Conservation (phyloP, 495 filamentous ascomycete species). For the Schizothecium vesticola region DNA sequence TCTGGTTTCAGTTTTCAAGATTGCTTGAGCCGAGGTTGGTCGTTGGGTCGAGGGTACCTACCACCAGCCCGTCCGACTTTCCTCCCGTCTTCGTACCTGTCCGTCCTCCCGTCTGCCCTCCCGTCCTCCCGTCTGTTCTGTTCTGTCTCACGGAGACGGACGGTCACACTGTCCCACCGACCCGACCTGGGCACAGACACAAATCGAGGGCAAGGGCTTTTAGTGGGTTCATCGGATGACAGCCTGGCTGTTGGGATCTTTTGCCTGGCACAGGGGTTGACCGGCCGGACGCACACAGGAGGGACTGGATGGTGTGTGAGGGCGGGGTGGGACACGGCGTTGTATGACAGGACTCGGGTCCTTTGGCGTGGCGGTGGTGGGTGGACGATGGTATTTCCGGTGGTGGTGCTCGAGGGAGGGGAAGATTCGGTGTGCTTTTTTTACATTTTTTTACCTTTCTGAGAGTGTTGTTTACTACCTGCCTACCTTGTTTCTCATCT, state of each 20-base stretch:
- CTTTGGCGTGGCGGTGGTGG: not conserved
- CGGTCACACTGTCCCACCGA: not conserved
- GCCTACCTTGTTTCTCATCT: not conserved
- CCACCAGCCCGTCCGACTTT: too few species aligned
- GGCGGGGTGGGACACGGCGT: too few species aligned
- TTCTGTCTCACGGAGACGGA: not conserved
- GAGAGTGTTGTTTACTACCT: not conserved
- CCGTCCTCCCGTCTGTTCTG: too few species aligned
- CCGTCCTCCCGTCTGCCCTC: too few species aligned
- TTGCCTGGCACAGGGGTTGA: not conserved
- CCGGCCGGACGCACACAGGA: not conserved
- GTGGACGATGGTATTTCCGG: not conserved
- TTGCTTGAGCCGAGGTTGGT: not conserved
- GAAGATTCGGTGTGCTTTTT: not conserved
- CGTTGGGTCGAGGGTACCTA: not conserved
- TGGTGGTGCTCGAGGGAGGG: not conserved
- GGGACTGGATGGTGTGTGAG: not conserved
- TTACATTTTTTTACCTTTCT: not conserved
- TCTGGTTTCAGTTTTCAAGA: not conserved
- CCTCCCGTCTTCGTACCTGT: not conserved
- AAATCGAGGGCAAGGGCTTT: not conserved
- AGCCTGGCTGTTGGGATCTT: not conserved
- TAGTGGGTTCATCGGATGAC: not conserved
- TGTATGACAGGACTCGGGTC: not conserved
- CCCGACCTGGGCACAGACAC: too few species aligned